Conservation (phyloP, 2,329 filamentous ascomycete species). For the Microcyclospora pomicola region DNA sequence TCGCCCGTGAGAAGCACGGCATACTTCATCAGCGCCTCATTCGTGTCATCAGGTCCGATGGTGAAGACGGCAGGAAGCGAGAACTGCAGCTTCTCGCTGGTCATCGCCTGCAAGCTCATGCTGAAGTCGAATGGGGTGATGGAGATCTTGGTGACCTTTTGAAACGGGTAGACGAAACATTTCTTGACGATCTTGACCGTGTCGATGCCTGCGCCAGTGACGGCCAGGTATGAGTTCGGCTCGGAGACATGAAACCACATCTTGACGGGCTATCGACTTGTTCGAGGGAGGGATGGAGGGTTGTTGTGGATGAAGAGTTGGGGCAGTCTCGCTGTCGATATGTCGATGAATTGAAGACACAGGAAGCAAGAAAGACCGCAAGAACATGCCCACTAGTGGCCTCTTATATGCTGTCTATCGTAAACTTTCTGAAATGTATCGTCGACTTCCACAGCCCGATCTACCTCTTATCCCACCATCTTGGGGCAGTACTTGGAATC, state of each 20-base stretch:
- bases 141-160: slow-evolving; percentile 34
- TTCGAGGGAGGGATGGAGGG: background rate
- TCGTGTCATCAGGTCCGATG: slow-evolving; percentile 63
- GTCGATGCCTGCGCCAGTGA: slow-evolving; percentile 57
- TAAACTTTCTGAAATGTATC: no score
- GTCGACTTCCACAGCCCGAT: no score
- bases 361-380: no score
- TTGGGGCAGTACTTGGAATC: no score
- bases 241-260: slow-evolving; percentile 45
- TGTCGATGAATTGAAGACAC: no score
- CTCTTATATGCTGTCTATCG: no score
- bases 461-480: no score
- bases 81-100: slow-evolving; percentile 74
- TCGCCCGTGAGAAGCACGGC: slow-evolving; percentile 62
- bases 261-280: slow-evolving; percentile 7
- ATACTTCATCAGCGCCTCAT: slow-evolving; percentile 62
- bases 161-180: slow-evolving; percentile 56
- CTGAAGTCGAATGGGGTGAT: slow-evolving; percentile 59
- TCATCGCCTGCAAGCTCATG: slow-evolving; percentile 78
- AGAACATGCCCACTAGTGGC: no score
- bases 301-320: no score
- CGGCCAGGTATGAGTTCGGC: slow-evolving; percentile 74
- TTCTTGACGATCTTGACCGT: slow-evolving; percentile 69
- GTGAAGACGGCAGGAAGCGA: slow-evolving; percentile 73
- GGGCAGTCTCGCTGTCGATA: no score